These are phyloP conservation scores for Nemania abortiva DNA, from an alignment of 2,329 filamentous ascomycete genomes.

Conservation along the genomic window DNA sequence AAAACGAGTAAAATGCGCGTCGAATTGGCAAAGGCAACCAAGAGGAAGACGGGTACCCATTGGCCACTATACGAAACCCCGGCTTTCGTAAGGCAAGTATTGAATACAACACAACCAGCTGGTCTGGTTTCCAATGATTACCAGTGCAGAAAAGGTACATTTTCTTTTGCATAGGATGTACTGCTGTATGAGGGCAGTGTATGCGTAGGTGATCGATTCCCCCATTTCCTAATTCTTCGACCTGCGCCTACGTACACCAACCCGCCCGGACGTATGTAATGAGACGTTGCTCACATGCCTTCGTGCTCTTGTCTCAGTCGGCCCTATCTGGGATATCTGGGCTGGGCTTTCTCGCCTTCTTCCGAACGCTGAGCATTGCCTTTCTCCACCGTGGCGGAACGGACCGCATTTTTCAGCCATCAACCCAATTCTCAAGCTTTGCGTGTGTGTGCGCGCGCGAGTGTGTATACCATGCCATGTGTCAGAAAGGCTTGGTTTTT, in stretches of 20 bases:
- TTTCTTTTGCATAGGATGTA: not conserved
- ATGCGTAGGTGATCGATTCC: not conserved
- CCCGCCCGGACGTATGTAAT: not conserved
- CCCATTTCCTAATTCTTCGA: constrained; percentile 4
- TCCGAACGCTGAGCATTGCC: not conserved
- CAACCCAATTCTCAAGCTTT: not conserved
- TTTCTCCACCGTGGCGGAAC: constrained; percentile 11
- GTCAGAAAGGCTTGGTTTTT: not conserved
- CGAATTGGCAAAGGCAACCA: not conserved
- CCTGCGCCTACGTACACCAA: not conserved
- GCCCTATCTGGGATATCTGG: constrained; percentile 3
- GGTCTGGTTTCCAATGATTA: constrained; percentile 7
- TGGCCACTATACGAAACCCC: constrained; percentile 21
- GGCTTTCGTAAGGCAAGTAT: not conserved
- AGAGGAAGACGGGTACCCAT: constrained; percentile 5
- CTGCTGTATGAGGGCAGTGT: not conserved
- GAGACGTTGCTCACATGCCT: not conserved
- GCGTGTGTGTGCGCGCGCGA: not conserved
- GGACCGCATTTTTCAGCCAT: constrained; percentile 13
- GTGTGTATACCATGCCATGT: too few relatives aligned
- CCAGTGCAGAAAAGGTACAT: constrained; percentile 11
- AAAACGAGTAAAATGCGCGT: not conserved
- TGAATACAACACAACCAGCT: constrained; percentile 2
- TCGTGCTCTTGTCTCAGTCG: not conserved
- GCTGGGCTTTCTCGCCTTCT: not conserved